Percentiles rank a stretch among this genome's conserved stretches.
These are phyloP conservation scores for Amphicarpaea edgeworthii DNA, from an alignment of 306 rosid species.

Conservation along the genomic window DNA sequence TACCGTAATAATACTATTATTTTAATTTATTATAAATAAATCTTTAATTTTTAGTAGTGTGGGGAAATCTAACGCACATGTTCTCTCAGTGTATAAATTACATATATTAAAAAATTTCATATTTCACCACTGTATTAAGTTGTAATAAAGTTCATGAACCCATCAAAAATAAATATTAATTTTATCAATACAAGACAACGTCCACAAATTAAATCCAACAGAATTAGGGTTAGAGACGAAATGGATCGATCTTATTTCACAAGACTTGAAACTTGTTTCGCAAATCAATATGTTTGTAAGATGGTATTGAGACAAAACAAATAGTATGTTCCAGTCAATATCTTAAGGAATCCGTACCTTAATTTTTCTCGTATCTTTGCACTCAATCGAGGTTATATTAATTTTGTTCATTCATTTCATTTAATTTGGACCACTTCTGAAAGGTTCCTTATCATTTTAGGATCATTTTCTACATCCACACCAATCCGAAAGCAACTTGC, in stretches of 20 bases:
- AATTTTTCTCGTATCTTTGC: not conserved
- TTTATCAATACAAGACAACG: too few species aligned
- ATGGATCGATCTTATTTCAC: not conserved
- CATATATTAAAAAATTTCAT: too few species aligned
- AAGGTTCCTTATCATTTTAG: conserved; percentile 6
- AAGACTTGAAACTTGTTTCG: not conserved
- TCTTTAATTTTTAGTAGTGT: too few species aligned
- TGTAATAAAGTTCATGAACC: too few species aligned
- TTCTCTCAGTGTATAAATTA: too few species aligned
- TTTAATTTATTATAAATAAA: too few species aligned
- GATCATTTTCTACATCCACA: not conserved
- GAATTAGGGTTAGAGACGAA: not conserved
- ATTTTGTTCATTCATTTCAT: not conserved
- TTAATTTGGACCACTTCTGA: not conserved
- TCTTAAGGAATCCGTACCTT: not conserved
- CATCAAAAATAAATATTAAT: too few species aligned
- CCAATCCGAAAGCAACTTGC: not conserved
- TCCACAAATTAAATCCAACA: not conserved
- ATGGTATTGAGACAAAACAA: not conserved
- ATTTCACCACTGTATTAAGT: too few species aligned
- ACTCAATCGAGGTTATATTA: not conserved
- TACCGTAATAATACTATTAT: too few species aligned
- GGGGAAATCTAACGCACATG: too few species aligned
- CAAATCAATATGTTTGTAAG: not conserved
- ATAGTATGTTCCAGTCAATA: not conserved